Base-by-base conservation (phyloP, 2,329 filamentous ascomycete species). In the Epichloe uncinata region DNA sequence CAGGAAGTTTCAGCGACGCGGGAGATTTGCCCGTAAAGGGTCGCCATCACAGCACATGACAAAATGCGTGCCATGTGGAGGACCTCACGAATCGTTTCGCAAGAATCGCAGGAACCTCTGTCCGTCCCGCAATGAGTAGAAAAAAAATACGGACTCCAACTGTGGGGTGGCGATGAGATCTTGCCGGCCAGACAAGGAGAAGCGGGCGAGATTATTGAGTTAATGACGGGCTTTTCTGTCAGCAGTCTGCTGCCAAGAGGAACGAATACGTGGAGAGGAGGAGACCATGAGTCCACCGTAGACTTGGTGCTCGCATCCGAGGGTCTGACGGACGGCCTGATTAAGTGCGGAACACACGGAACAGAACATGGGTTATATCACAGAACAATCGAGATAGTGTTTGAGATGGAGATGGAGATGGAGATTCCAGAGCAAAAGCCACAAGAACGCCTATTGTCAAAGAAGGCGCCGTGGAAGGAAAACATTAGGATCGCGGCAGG, bases 171-270 rank as follows among this genome's bases (percentile, higher is more conserved):
- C n/a, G 47, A 51, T 12, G 47, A 50, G 20, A 16, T 56, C 7
- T 50, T 20, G 0, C 26, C 46, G 38, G 42, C 16, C 15, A 59
- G 59, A 51, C 54, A 68, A 48, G 63, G 64, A 13, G 59, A 67
- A 57, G 63, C 57, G 33, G 58, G 66, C 45, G 46, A 22, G 4
- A 33, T 43, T 26, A 30, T 43, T 18, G 42, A 43, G 8, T 22
- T 33, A 9, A 43, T 43, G 42, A 33, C 4, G n/a, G 42, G 48
- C 20, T 58, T 58, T 53, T 48, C 42, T 38, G 59, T 68, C 4
- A 53, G 52, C 33, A 66, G 61, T 53, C 52, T 68, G 41, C 61
- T 68, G 3, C 63, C 57, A 47, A 51, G 58, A 52, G 63, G 61
- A 3, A 67, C 58, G 33, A 68, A 66, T 51, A 67, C 56, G 50